Evolutionary conservation across 768 basidiomycete species (phyloP), one percentile per base, ranked within the genome.

Genomic region (Russula lepida): DNA sequence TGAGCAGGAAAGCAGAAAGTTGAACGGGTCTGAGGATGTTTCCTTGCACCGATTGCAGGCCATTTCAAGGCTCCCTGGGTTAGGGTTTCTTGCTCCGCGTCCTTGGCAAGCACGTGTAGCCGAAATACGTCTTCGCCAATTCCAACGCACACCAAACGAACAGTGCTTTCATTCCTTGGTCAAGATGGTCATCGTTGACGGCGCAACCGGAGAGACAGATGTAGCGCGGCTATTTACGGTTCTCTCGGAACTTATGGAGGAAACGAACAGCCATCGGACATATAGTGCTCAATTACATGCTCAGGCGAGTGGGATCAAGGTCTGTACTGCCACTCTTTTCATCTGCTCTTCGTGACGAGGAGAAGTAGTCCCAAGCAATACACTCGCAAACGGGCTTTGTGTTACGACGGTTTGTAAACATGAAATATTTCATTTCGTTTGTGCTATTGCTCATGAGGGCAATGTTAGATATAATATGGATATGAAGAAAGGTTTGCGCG

Each of bases 311-410:
- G 83, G 84, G 55, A 81, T 93, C 67, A 97, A 95, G 81, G 93
- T 91, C 48, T 30, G 77, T 72, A 12, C 46, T 49, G 11, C 28
- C 23, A 30, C 50, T 32, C 41, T 54, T 46, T 19, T 33, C 7
- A 21, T 21, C 28, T 50, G 17, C 25, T 23, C n/a, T 54, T 30
- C 6, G 52, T 19, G 41, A 44, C 46, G 21, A 27, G 1, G 37
- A 56, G 41, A 49, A 52, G 5, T 72, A 94, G 92, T 83, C 80
- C 15, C 92, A 95, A 73, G 90, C 95, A 6, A 77, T 91, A 6
- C 92, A 98, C 72, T 83, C 88, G 21, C 89, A 94, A 66, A 89
- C 91, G 1, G 95, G 95, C 2, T 98, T 95, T 72, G 92, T 95
- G 9, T 74, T 98, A 44, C 81, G 95, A 63, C 81, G 87, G 88